phyloP scores from a whole-genome alignment of 2,329 filamentous ascomycete species.

The Metarhizium guizhouense region DNA sequence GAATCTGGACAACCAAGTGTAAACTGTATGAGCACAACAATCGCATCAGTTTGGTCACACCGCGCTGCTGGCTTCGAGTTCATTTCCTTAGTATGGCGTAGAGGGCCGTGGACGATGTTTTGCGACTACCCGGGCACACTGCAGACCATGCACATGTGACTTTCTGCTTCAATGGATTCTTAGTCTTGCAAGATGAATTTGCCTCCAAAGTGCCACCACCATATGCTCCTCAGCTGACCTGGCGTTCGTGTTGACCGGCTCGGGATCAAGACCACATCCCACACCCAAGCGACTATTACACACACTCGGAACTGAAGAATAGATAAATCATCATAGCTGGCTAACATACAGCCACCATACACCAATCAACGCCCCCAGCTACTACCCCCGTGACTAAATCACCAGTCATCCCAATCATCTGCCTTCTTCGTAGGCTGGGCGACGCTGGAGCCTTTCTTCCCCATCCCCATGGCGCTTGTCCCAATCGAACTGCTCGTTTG shows the following conservation, averaged over 20 bases:
- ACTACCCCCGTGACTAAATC: slow-evolving; percentile 13
- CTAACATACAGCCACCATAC: slow-evolving; percentile 1
- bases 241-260: not conserved
- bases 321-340: not conserved
- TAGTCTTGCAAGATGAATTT: not conserved
- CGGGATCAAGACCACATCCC: not conserved
- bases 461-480: slow-evolving; percentile 51
- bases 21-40: too few relatives aligned
- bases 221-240: not conserved
- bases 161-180: too few relatives aligned
- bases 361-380: slow-evolving; percentile 16
- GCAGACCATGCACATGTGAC: too few relatives aligned
- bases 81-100: too few relatives aligned
- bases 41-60: too few relatives aligned
- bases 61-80: too few relatives aligned
- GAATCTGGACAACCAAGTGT: too few relatives aligned
- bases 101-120: too few relatives aligned
- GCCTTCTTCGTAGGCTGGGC: slow-evolving; percentile 30
- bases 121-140: too few relatives aligned
- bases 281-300: not conserved
- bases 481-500: slow-evolving; percentile 42
- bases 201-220: not conserved
- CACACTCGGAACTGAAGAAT: not conserved
- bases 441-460: slow-evolving; percentile 26
- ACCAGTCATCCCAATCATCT: slow-evolving; percentile 60